Percentiles rank a stretch among this genome's conserved stretches.
Conservation (phyloP, 768 basidiomycete genomes). For the Clavulina sp. region DNA sequence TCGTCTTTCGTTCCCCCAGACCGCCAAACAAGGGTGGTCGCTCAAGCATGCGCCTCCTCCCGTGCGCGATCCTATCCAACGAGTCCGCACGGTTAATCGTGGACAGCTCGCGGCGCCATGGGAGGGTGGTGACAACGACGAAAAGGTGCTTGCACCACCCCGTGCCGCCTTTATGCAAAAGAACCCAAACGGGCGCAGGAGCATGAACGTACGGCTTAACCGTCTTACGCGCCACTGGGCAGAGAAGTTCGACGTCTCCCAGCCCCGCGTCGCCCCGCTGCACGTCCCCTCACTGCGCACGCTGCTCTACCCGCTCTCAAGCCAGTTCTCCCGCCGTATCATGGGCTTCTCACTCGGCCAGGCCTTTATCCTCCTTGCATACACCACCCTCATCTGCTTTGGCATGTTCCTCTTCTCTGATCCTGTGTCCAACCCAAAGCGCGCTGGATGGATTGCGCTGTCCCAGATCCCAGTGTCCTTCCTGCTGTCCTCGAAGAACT, state of each 20-base stretch:
- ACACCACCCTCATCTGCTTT: conserved; percentile 5
- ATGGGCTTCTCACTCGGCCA: conserved; percentile 1
- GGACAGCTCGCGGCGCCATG: too few relatives aligned
- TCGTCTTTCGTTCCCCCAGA: background rate
- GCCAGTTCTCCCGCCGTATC: background rate
- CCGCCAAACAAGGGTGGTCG: background rate
- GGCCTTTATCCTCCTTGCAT: background rate
- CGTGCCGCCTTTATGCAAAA: background rate
- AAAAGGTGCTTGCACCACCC: background rate
- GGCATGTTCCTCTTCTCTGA: conserved; percentile 4
- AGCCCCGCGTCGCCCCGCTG: background rate
- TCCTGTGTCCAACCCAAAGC: conserved; percentile 1
- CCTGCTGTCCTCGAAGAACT: conserved; percentile 9
- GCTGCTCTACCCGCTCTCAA: background rate
- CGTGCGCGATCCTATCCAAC: background rate
- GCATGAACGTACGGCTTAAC: background rate
- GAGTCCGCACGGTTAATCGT: too few relatives aligned
- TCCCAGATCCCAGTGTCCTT: conserved; percentile 9
- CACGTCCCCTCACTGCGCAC: background rate
- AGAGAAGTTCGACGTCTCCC: background rate
- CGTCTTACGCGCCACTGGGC: background rate
- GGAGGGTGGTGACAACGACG: background rate
- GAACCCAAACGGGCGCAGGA: background rate
- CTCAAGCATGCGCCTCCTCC: background rate
- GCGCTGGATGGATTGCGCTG: conserved; percentile 1